Evolutionary conservation across 2,329 filamentous ascomycete genomes (phyloP).

Genomic region (Hypomyces rosellus): DNA sequence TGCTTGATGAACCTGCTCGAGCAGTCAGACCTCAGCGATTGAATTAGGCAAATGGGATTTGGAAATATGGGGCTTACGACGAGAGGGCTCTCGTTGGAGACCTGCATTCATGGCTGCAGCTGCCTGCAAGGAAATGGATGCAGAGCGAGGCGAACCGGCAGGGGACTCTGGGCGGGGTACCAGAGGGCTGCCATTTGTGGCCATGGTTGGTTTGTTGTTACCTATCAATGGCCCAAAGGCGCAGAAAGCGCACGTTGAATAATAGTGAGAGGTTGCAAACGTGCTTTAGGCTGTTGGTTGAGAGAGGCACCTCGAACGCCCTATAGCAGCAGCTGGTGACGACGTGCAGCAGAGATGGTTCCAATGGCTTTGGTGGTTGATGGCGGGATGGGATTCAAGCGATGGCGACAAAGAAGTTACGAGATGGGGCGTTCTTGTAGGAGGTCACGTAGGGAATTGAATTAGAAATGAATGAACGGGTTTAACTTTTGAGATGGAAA

Average conservation of each 20-base stretch:
- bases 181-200: conserved; percentile 21
- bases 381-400: too few species aligned
- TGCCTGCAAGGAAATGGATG: conserved; percentile 66
- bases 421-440: too few species aligned
- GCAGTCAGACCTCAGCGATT: conserved; percentile 9
- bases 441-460: too few species aligned
- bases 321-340: neutral
- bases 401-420: too few species aligned
- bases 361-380: neutral
- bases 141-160: conserved; percentile 56
- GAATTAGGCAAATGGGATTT: conserved; percentile 2
- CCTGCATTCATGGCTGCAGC: conserved; percentile 73
- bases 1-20: conserved; percentile 43
- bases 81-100: conserved; percentile 58
- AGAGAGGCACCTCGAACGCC: too few species aligned
- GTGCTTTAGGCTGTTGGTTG: neutral
- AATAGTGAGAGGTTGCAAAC: neutral
- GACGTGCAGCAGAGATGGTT: neutral
- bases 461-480: too few species aligned
- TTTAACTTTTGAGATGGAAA: too few species aligned
- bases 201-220: conserved; percentile 21
- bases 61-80: conserved; percentile 37
- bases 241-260: too few species aligned
- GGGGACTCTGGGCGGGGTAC: conserved; percentile 40
- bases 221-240: too few species aligned